Evolutionary conservation across 2,329 filamentous ascomycete species (phyloP), one percentile per base, ranked within the genome.

Genomic region (Atkinsonella texensis): DNA sequence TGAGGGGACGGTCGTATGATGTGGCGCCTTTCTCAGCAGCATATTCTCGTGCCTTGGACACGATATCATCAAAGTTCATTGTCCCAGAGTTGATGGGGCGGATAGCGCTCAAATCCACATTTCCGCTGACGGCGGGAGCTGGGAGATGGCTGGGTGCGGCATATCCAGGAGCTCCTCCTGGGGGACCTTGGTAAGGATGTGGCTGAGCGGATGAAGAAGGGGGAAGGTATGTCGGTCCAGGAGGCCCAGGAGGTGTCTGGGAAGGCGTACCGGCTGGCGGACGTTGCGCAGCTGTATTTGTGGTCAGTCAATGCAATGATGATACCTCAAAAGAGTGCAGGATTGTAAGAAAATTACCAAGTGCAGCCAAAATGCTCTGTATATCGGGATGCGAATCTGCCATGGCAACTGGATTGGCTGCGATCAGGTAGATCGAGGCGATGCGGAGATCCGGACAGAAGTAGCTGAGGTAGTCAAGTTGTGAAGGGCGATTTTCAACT

Each of bases 11-110:
- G 48, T 84, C 80, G 64, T 83, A 84, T 15, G 76, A 74, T 39
- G 76, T 70, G 35, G 89, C 73, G 54, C 87, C 87, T 63, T 88
- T 87, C 65, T 91, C 84, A 32, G 85, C 82, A 41, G 89, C 87
- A 66, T 87, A 87, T 42, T 84, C 85, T 65, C 87, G 86, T 46
- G 88, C 89, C 65, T 89, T 88, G 40, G 89, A 87, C 60, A 95
- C 84, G 47, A 88, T 86, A 65, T 94, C 88, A 53, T 85, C 80
- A 57, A 95, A 84, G 67, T 84, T 91, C 59, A 94, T 84, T 18
- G 85, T 88, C 53, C 89, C 89, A 32, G 86, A 87, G 64, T 79
- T 88, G 51, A 85, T 78, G 4, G 89, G 88, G 61, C 86, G 85
- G 63, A 93, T 87, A 51, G 80, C 77, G 68, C 84, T 90, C 49